phyloP scores from a whole-genome alignment of 1,284 basidiomycete genomes.

The Schizophyllum amplum region DNA sequence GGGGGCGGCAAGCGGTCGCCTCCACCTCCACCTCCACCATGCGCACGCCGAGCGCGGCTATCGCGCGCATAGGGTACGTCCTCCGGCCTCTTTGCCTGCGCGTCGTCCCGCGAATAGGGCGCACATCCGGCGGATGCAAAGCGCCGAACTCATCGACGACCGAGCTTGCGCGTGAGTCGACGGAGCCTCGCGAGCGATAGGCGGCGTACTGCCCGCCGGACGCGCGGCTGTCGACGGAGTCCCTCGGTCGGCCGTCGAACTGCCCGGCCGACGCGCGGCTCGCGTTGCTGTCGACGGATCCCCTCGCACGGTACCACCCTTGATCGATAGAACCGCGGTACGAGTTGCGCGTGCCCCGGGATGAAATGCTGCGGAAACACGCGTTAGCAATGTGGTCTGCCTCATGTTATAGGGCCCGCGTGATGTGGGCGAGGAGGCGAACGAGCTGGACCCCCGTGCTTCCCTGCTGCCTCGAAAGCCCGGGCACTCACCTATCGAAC shows the following conservation, averaged over 20 bases:
- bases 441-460: no score
- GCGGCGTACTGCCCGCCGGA: background rate
- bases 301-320: no score
- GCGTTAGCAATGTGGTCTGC: background rate
- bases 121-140: background rate
- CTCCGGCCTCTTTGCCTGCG: background rate
- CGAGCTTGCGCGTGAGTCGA: background rate
- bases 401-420: background rate
- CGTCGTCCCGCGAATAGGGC: no score
- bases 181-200: background rate
- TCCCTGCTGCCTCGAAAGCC: no score
- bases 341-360: background rate
- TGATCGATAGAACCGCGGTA: background rate
- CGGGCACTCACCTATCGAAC: background rate
- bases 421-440: no score
- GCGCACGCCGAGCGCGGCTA: background rate
- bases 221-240: background rate
- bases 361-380: background rate
- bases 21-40: background rate
- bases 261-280: no score
- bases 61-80: no score
- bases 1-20: no score
- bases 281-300: no score
- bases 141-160: background rate
- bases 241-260: background rate